Conservation (phyloP, 2,329 filamentous ascomycete species). For the Fusarium metavorans region DNA sequence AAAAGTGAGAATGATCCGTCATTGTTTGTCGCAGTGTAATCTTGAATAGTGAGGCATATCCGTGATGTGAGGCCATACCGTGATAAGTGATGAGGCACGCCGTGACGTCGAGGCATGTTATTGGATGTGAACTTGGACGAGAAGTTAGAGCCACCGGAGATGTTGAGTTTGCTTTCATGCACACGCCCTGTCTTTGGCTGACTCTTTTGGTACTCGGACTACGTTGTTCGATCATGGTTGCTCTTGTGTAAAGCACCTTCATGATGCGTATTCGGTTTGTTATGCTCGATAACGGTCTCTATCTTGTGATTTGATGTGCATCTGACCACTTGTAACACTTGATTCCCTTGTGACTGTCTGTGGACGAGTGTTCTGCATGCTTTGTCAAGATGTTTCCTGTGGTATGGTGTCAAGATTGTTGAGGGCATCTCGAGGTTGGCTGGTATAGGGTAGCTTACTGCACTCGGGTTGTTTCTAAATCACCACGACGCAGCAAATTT, state of each 20-base stretch:
- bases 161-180: not conserved
- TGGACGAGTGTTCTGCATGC: not conserved
- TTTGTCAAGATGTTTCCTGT: no score
- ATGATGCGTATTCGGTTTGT: not conserved
- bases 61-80: not conserved
- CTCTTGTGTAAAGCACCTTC: not conserved
- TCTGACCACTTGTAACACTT: not conserved
- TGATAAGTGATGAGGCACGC: not conserved
- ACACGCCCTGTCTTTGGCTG: not conserved
- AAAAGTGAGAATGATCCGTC: not conserved
- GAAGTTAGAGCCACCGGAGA: not conserved
- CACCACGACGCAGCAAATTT: not conserved
- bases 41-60: slow-evolving; percentile 1
- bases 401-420: not conserved
- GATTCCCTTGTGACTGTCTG: not conserved
- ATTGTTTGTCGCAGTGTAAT: not conserved
- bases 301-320: not conserved
- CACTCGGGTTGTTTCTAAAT: not conserved
- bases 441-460: not conserved
- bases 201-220: not conserved
- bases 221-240: not conserved
- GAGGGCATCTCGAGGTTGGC: not conserved
- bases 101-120: not conserved
- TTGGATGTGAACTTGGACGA: not conserved
- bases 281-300: not conserved